A percentile compares a stretch with the other conserved stretches of the same genome.
phyloP scores from a whole-genome alignment of 2,329 filamentous ascomycete species.

The Chrysosporium queenslandicum region DNA sequence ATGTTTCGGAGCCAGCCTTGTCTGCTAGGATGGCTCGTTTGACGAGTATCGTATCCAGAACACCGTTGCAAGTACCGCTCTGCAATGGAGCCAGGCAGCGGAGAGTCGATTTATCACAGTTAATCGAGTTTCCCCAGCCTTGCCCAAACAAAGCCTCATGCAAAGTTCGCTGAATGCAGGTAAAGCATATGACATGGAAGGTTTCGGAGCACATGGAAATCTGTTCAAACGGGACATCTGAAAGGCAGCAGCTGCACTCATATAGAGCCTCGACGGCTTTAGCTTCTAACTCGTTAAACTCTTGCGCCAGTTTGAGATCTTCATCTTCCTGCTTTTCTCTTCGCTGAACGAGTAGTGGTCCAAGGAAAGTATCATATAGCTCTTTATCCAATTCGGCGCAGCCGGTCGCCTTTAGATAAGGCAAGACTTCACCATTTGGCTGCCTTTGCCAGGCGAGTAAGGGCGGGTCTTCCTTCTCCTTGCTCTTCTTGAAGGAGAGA shows the following conservation, averaged over 20 bases:
- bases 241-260: conserved; percentile 42
- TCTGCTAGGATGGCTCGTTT: conserved; percentile 61
- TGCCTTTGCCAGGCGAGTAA: conserved; percentile 32
- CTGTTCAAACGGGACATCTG: conserved; percentile 41
- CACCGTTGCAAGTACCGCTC: conserved; percentile 59
- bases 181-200: conserved; percentile 45
- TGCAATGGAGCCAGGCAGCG: conserved; percentile 70
- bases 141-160: conserved; percentile 89
- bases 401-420: conserved; percentile 35
- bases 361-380: conserved; percentile 30
- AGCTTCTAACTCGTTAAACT: conserved; percentile 38
- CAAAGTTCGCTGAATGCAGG: conserved; percentile 70
- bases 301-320: conserved; percentile 33
- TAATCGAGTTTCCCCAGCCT: conserved; percentile 73
- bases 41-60: conserved; percentile 59
- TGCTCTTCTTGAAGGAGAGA: conserved; percentile 34
- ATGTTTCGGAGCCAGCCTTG: conserved; percentile 59
- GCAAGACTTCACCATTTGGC: conserved; percentile 25
- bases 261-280: conserved; percentile 34
- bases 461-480: conserved; percentile 31
- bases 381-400: conserved; percentile 37
- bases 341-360: conserved; percentile 29
- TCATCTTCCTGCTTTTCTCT: conserved; percentile 29
- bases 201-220: conserved; percentile 37
- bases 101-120: conserved; percentile 61